Evolutionary conservation across 176 grass and related monocot species (phyloP), one percentile per base, ranked within the genome.

Genomic region (Puccinellia tenuiflora): DNA sequence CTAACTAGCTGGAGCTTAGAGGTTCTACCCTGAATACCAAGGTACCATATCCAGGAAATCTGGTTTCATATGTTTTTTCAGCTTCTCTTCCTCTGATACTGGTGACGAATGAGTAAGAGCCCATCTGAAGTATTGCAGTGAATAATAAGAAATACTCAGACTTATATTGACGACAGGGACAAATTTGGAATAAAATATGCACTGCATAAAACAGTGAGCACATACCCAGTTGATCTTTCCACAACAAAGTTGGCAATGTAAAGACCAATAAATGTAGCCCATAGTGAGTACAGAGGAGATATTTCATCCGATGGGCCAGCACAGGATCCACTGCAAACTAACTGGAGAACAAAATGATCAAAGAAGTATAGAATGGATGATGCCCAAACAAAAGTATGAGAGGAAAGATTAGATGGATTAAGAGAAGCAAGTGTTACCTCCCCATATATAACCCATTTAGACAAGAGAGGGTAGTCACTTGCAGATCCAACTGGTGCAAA

Each of bases 41-140:
- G 95, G 95, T 61, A 97, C 95, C 95, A 97, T 97, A 61, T 97
- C 92, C 79, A 97, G 86, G 86, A 97, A 92, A 89, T 97, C 90
- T 85, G 95, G 95, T 86, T 91, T 94, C 90, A 92, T 92, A 85
- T 91, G 79, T 79, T 90, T 94, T 53, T 86, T 94, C 60, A 94
- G 87, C 75, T 84, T 94, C 80, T 90, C 90, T 50, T 97, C 82
- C 62, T 93, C 92, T 47, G 85, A 74, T 90, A 90, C 51, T 64
- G 86, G 83, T 48, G 84, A 86, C 3, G 82, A 88, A 75, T 94
- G 92, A 56, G 92, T 97, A 81, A 97, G 84, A 47, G 90, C 79
- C 92, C 95, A 97, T 81, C 95, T 97, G 90, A 91, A 77, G 75
- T 69, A 84, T 77, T 43, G 18, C 14, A 21, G 65, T 80, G 56